Conservation (phyloP, 2,329 filamentous ascomycete species). For the Coccinonectria pachysandricola region DNA sequence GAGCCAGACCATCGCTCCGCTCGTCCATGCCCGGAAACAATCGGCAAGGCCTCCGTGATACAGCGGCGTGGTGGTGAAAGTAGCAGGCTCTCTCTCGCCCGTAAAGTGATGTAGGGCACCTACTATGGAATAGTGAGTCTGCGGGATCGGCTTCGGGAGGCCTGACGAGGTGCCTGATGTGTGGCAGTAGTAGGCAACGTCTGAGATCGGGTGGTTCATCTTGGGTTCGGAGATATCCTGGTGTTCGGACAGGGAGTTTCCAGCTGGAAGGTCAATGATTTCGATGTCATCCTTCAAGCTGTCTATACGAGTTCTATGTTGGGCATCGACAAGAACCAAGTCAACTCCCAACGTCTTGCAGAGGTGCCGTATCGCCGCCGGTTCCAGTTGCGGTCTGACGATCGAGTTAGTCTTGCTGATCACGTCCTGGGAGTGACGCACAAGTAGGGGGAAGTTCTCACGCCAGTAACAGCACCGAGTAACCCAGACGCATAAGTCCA, state of each 20-base stretch:
- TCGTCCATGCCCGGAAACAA: conserved; percentile 51
- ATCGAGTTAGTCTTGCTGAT: conserved; percentile 1
- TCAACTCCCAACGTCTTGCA: conserved; percentile 34
- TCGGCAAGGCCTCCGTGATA: conserved; percentile 58
- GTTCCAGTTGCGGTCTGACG: conserved; percentile 37
- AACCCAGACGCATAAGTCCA: conserved; percentile 44
- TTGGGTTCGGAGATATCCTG: not conserved
- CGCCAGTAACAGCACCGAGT: conserved; percentile 46
- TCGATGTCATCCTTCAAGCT: conserved; percentile 1
- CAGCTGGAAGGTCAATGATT: conserved; percentile 5
- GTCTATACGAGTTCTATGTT: conserved; percentile 1
- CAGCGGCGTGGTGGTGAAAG: conserved; percentile 55
- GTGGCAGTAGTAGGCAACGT: conserved; percentile 49
- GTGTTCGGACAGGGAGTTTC: too few relatives aligned
- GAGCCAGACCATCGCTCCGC: conserved; percentile 48
- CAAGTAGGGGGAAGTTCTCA: too few relatives aligned
- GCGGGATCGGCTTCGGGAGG: conserved; percentile 51
- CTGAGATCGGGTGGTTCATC: conserved; percentile 4
- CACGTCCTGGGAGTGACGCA: fast-evolving
- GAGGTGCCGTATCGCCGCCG: conserved; percentile 39
- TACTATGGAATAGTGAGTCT: conserved; percentile 39
- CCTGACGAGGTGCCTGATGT: conserved; percentile 57
- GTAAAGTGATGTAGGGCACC: conserved; percentile 41
- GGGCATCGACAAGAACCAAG: conserved; percentile 35
- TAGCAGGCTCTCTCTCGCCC: conserved; percentile 28